Evolutionary conservation across 169 alveolate species (phyloP).

Genomic region (Perkinsus olseni): DNA sequence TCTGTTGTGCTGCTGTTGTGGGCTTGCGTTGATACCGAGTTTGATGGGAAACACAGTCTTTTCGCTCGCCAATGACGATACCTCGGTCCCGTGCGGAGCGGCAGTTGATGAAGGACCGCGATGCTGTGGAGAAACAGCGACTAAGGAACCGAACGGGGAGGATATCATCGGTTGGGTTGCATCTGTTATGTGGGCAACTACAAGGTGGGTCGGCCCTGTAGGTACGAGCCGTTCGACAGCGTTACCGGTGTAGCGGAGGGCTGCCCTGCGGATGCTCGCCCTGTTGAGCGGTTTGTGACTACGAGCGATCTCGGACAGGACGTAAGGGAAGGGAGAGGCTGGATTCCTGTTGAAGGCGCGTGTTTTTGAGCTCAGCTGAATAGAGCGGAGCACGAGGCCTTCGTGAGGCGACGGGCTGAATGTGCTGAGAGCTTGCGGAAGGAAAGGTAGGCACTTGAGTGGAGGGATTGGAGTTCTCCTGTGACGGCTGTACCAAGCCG

Average conservation of each 20-base stretch:
- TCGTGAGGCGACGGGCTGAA: neutral
- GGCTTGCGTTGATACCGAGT: no score
- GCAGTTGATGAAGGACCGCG: constrained; percentile 38
- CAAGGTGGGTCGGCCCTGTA: neutral
- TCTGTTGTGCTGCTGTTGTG: no score
- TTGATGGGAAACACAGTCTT: no score
- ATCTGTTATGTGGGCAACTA: neutral
- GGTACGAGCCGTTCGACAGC: neutral
- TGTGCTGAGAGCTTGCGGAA: neutral
- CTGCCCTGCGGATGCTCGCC: neutral
- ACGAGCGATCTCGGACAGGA: neutral
- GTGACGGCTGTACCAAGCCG: no score
- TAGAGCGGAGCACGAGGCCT: neutral
- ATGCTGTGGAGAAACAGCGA: constrained; percentile 33
- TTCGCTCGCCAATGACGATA: neutral
- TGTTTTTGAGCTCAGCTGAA: neutral
- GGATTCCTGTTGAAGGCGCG: neutral
- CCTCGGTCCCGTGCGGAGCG: constrained; percentile 71
- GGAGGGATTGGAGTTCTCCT: no score
- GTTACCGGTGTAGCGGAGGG: neutral
- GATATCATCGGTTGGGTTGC: constrained; percentile 2
- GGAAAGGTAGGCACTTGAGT: neutral
- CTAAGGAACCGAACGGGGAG: constrained; percentile 36
- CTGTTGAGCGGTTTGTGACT: neutral
- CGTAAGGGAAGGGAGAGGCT: neutral